Conservation (phyloP, 305 asterid species). For the Rubia peregrina region DNA sequence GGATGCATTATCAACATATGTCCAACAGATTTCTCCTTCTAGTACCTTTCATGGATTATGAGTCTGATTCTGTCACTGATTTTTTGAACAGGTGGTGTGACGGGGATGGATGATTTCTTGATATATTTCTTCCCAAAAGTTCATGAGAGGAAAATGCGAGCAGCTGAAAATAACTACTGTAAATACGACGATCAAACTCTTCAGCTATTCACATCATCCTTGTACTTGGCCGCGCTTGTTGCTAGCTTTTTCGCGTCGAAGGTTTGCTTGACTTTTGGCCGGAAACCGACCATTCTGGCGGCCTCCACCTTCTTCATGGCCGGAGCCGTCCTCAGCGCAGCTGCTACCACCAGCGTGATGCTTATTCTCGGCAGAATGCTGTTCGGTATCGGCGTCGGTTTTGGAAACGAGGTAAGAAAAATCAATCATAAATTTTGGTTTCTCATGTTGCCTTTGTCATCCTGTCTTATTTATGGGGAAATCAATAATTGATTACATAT, state of each 20-base stretch:
- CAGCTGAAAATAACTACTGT: constrained; percentile 49
- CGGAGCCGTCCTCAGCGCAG: constrained; percentile 38
- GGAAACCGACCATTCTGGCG: constrained; percentile 47
- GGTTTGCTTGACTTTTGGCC: constrained; percentile 39
- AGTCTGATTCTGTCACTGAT: too few species aligned
- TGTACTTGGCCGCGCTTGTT: constrained; percentile 58
- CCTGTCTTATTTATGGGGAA: too few species aligned
- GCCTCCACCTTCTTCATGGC: constrained; percentile 40
- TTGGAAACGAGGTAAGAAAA: constrained; percentile 59
- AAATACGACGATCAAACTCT: constrained; percentile 62
- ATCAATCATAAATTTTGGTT: background rate
- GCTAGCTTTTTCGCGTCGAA: constrained; percentile 65
- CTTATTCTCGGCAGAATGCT: constrained; percentile 58
- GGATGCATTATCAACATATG: too few species aligned
- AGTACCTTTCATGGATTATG: too few species aligned
- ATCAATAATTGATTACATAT: too few species aligned
- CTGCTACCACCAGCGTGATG: constrained; percentile 24
- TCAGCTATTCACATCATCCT: constrained; percentile 72
- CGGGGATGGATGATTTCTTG: constrained; percentile 66
- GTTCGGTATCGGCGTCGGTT: constrained; percentile 71
- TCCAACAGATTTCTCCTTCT: too few species aligned
- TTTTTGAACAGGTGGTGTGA: constrained; percentile 42
- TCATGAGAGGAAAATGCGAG: constrained; percentile 32
- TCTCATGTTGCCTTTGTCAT: background rate
- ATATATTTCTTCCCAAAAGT: constrained; percentile 38